phyloP scores from a whole-genome alignment of 805 yeast species.

The Nakazawaea ambrosiae region DNA sequence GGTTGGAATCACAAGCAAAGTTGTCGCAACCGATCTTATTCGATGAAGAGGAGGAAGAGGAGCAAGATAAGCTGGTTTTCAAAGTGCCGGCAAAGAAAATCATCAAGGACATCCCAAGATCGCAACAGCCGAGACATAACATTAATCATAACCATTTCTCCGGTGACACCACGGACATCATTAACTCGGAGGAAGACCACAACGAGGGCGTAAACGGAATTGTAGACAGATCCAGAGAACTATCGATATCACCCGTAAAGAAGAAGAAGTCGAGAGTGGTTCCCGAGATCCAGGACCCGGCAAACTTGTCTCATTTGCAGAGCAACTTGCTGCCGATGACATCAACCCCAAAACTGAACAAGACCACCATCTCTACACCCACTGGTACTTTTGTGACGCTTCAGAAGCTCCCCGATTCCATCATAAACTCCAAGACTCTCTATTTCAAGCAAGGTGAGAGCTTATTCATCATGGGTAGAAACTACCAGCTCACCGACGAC shows the following conservation, averaged over 20 bases:
- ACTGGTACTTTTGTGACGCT: slow-evolving; percentile 60
- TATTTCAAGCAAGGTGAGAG: slow-evolving; percentile 61
- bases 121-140: slow-evolving; percentile 4
- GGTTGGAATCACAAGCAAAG: slow-evolving; percentile 29
- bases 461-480: slow-evolving; percentile 70
- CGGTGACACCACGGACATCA: slow-evolving; percentile 6
- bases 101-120: slow-evolving; percentile 3
- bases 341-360: slow-evolving; percentile 9
- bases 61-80: slow-evolving; percentile 5
- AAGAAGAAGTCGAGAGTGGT: slow-evolving; percentile 7
- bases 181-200: background rate
- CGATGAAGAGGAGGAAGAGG: slow-evolving; percentile 8
- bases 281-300: slow-evolving; percentile 9
- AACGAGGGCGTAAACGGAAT: background rate
- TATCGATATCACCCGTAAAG: slow-evolving; percentile 3
- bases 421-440: slow-evolving; percentile 36
- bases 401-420: slow-evolving; percentile 41
- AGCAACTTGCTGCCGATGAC: slow-evolving; percentile 6
- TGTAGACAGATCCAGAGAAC: background rate
- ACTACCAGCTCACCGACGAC: slow-evolving; percentile 58
- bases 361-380: slow-evolving; percentile 17
- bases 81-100: slow-evolving; percentile 8
- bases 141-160: background rate
- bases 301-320: slow-evolving; percentile 3
- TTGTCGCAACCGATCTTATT: background rate